Percentiles rank a stretch among this genome's conserved stretches.
Evolutionary conservation across 2,329 filamentous ascomycete species (phyloP).

Genomic region (Cercospora sojina): DNA sequence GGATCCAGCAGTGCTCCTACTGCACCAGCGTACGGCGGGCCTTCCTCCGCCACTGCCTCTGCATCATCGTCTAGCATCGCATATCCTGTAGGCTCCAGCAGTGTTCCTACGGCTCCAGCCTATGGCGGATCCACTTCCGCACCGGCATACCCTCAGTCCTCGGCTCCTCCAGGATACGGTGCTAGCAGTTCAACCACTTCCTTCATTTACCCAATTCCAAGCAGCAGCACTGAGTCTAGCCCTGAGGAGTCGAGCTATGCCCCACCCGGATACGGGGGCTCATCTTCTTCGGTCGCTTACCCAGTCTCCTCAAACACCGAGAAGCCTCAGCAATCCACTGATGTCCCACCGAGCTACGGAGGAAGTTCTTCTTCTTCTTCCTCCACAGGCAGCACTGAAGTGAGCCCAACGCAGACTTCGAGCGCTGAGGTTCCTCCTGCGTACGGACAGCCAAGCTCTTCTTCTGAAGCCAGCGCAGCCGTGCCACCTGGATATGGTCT

Average conservation of each 20-base stretch:
- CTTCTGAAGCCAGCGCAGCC: neutral
- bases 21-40: neutral
- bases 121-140: neutral
- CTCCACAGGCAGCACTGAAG: neutral
- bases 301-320: conserved; percentile 3
- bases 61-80: conserved; percentile 6
- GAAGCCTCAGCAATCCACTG: neutral
- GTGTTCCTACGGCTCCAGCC: neutral
- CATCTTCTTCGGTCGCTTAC: neutral
- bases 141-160: neutral
- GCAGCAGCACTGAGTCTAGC: neutral
- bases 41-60: neutral
- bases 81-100: conserved; percentile 7
- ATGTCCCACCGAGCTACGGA: neutral
- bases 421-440: neutral
- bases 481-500: neutral
- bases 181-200: neutral
- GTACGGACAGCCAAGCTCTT: neutral
- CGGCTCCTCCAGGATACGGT: neutral
- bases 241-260: neutral
- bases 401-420: neutral
- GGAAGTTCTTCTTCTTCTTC: neutral
- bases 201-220: neutral
- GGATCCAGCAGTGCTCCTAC: conserved; percentile 3
- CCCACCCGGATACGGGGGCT: neutral